Base-by-base conservation (phyloP, 441 rosid genomes). In the Brassica hybrid region DNA sequence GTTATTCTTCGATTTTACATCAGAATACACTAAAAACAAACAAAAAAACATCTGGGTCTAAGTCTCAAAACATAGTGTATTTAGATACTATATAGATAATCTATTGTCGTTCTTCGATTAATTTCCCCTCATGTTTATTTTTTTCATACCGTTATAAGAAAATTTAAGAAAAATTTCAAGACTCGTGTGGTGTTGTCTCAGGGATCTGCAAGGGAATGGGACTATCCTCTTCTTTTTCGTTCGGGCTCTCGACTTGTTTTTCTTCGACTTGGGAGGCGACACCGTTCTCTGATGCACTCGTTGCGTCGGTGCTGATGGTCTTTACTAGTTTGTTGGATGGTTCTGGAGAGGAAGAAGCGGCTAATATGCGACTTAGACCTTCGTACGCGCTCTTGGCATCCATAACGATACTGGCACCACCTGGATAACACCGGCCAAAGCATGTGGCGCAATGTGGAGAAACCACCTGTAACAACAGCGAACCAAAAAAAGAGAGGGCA, bases 341-440 rank as follows among this genome's bases (percentile, higher is more conserved):
- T 56, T 83, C 90, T 82, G 81, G 90, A 17, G 86, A 30, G 2
- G 90, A 56, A 19, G 97, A 59, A 23, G 97, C 79, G 6, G 84
- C 71, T 75, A 89, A 73, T 60, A 93, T 80, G 34, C 91, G 89
- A 59, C 79, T 74, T 12, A 93, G 63, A 65, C 98, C 94, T 1
- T 87, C 92, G 34, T 84, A 89, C 54, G 83, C 70, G 36, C 76
- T 84, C 85, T 93, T 91, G 1, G 93, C 92, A 50, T 93, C 94
- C 93, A 88, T 86, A 30, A 95, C 69, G 19, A 93, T 83, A 32
- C 80, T 84, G 69, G 84, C 86, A 73, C 95, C 98, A 17, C 96
- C 82, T 0, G 91, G 91, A 83, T 91, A 93, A 81, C 97, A 95
- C 58, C 96, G n/a, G n/a, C n/a, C n/a, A n/a, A n/a, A n/a, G n/a